Conservation (phyloP, 768 basidiomycete species). For the Lentinula raphanica region DNA sequence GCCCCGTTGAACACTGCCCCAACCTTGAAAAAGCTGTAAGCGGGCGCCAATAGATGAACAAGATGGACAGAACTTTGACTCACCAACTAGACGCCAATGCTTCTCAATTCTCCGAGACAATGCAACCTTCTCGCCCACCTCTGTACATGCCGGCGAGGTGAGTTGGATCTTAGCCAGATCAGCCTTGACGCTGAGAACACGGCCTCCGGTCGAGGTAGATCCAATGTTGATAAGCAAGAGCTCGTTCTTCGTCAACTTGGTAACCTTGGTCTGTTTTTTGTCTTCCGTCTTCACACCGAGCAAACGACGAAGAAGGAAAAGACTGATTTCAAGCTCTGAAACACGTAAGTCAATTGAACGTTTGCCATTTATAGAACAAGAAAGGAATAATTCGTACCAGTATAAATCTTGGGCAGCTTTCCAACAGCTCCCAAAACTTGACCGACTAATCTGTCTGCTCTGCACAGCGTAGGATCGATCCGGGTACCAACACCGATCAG, state of each 20-base stretch:
- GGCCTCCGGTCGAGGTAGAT: conserved; percentile 94
- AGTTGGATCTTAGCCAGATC: conserved; percentile 93
- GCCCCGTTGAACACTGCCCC: conserved; percentile 82
- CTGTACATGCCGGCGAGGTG: conserved; percentile 92
- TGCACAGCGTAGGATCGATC: conserved; percentile 93
- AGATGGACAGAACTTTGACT: conserved; percentile 27
- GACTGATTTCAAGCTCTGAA: conserved; percentile 82
- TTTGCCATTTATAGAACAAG: not conserved
- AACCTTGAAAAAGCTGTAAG: conserved; percentile 28
- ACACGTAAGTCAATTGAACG: not conserved
- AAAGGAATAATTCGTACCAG: conserved; percentile 41
- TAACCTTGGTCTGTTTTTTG: conserved; percentile 96
- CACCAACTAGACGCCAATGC: conserved; percentile 95
- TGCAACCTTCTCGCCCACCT: conserved; percentile 97
- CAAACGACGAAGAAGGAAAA: conserved; percentile 91
- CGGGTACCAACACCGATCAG: conserved; percentile 97
- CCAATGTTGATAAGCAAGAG: conserved; percentile 96
- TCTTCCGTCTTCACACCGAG: conserved; percentile 99
- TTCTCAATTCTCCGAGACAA: conserved; percentile 93
- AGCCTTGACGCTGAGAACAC: conserved; percentile 89
- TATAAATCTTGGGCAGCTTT: conserved; percentile 89
- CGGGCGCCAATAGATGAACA: not conserved
- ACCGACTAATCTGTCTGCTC: conserved; percentile 94
- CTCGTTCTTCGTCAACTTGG: conserved; percentile 89
- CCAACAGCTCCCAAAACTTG: conserved; percentile 95